phyloP scores from a whole-genome alignment of 2,329 filamentous ascomycete species.

The Colletotrichum eremochloae region DNA sequence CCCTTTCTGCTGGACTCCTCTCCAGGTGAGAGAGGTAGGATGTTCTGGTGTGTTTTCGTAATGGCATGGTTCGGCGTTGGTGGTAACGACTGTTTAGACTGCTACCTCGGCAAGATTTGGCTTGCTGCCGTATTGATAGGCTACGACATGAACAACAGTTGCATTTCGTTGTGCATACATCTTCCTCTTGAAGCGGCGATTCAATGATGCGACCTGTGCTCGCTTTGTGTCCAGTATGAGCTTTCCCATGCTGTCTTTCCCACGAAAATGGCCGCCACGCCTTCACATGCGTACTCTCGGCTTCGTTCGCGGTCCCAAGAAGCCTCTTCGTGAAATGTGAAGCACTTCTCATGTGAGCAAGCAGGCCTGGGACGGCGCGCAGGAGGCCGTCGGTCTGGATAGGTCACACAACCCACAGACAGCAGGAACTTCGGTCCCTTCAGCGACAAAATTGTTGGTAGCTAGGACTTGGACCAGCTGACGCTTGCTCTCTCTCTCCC shows the following conservation, averaged over 20 bases:
- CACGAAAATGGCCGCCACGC: too few relatives aligned
- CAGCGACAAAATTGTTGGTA: neutral
- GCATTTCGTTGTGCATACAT: neutral
- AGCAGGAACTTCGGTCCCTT: neutral
- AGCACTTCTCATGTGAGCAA: neutral
- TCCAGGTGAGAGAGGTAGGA: neutral
- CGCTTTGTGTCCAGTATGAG: neutral
- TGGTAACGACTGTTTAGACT: neutral
- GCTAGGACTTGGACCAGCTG: neutral
- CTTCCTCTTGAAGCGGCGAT: neutral
- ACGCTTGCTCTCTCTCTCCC: neutral
- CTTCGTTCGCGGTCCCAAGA: neutral
- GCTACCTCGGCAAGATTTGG: neutral
- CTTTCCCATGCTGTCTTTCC: neutral
- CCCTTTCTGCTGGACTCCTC: neutral
- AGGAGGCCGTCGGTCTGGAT: neutral
- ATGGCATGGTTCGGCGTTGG: slow-evolving; percentile 1
- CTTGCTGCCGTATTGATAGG: neutral
- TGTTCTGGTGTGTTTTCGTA: neutral
- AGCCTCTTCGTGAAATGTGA: neutral
- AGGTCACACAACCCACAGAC: neutral
- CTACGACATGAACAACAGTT: neutral
- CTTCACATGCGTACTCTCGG: neutral
- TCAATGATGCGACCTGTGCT: neutral
- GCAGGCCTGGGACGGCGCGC: neutral